Base-by-base conservation (phyloP, 176 grass and related monocot genomes). In the Themeda triandra region DNA sequence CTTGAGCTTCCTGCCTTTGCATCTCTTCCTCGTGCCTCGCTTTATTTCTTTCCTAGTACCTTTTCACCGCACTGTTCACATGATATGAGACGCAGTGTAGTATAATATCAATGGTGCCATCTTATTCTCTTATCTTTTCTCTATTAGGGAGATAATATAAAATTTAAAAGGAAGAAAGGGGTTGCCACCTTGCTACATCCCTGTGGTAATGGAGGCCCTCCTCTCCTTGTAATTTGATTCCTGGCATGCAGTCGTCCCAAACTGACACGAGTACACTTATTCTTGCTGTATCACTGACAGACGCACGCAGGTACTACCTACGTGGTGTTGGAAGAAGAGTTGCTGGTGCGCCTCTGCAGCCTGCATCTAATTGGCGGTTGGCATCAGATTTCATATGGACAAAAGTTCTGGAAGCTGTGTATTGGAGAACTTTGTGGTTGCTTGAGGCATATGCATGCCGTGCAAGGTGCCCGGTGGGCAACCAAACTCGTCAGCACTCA, bases 91-190 rank as follows among this genome's bases (percentile, higher is more conserved):
- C 27, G n/a, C n/a, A n/a, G n/a, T n/a, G 27, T 19, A 49, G 71
- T 73, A 49, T 12, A 74, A 74, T 74, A 74, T 32, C 71, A 32
- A 74, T 31, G 44, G 17, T 51, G 44, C 71, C 71, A 74, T 74
- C 42, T 21, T 74, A 51, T 74, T 51, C 71, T 31, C 71, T 21
- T 25, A 24, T 59, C 3, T 25, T 25, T 17, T 72, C n/a, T 19
- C 48, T 31, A 31, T 46, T 73, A 29, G 8, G 25, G 32, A 19
- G 44, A 32, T 64, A 46, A 18, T 3, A 40, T 45, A 14, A 35
- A 13, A 17, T 42, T 35, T 28, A 72, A 17, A 28, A 44, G 2
- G 15, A 25, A 31, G 8, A 30, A 49, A 28, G 44, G 25, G 25
- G 13, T 51, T 74, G 71, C 25, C 44, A 19, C 25, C 25, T 49